Evolutionary conservation across 768 basidiomycete genomes (phyloP), one percentile per base, ranked within the genome.

Genomic region (Rhizopogon vesiculosus): DNA sequence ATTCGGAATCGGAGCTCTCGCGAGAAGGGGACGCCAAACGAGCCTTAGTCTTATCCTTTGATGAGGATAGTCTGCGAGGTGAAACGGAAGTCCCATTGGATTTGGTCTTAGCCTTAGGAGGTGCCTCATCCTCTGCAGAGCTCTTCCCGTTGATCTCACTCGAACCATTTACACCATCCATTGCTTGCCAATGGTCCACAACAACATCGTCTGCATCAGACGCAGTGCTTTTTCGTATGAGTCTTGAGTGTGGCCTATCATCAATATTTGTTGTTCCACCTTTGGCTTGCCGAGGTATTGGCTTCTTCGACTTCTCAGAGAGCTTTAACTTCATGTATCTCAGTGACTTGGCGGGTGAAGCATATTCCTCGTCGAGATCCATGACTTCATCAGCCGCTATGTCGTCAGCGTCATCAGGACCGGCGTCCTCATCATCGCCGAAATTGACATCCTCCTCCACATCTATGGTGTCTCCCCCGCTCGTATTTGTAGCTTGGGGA

Each of bases 391-490:
- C 35, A 8, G 33, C 46, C 3, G 6, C 22, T 22, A 42, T 48
- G 22, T 60, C 55, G 7, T 53, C 61, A 33, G 52, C 55, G n/a
- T 53, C 58, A n/a, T 54, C 42, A 42, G 54, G 25, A 3, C 12
- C 33, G n/a, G 15, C 42, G 22, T 59, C 53, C 0, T 38, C 68
- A 13, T 56, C 58, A 8, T 58, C 58, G 19, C 56, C 51, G 16
- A 59, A 16, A 10, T 56, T 54, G 5, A 67, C 56, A 5, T 48
- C 60, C n/a, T 64, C 61, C 41, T 70, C 70, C 8, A 63, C 68
- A 49, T 72, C 70, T 49, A 48, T 51, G 25, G 42, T 57, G 42
- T 56, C 66, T 29, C 53, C 54, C 41, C 59, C 63, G 29, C 62
- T 68, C 25, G 55, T 61, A 38, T 53, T 63, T 29, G 66, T 64